phyloP scores from a whole-genome alignment of 2,329 filamentous ascomycete species.

The Penicillium sp. region DNA sequence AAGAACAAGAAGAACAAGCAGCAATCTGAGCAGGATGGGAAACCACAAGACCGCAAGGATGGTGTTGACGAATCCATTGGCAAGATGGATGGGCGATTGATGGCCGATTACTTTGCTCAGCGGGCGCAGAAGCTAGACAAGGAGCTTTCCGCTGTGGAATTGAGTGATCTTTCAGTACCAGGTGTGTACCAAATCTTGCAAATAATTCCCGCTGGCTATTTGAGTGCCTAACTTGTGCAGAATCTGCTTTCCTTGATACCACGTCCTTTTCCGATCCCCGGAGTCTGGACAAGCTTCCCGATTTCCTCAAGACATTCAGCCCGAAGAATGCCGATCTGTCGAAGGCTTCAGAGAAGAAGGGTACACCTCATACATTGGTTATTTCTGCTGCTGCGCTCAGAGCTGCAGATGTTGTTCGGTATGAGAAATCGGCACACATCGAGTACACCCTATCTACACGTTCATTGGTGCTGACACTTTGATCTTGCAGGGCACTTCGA shows the following conservation, averaged over 20 bases:
- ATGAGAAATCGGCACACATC: constrained; percentile 19
- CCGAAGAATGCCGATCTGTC: constrained; percentile 63
- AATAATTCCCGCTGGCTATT: not conserved
- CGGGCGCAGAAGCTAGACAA: constrained; percentile 76
- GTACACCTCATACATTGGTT: constrained; percentile 82
- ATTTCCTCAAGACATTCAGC: constrained; percentile 69
- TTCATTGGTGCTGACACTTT: not conserved
- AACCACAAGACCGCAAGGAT: constrained; percentile 62
- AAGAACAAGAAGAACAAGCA: constrained; percentile 32
- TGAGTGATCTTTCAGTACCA: constrained; percentile 79
- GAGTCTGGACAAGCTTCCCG: constrained; percentile 72
- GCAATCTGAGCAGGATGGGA: constrained; percentile 33
- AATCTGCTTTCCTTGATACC: constrained; percentile 76
- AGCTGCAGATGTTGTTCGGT: constrained; percentile 82
- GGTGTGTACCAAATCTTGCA: constrained; percentile 55
- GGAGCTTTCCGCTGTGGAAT: constrained; percentile 79
- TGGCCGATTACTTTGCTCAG: constrained; percentile 85
- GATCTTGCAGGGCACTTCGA: constrained; percentile 63
- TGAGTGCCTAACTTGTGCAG: constrained; percentile 48
- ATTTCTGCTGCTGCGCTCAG: constrained; percentile 83
- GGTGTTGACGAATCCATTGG: constrained; percentile 80
- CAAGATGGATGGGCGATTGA: constrained; percentile 77
- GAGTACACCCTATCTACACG: too few species aligned
- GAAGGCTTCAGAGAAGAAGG: constrained; percentile 68
- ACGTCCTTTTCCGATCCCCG: constrained; percentile 71